Percentiles rank a stretch among this genome's conserved stretches.
Evolutionary conservation across 2,329 filamentous ascomycete species (phyloP).

Genomic region (Xylariaceae sp.): DNA sequence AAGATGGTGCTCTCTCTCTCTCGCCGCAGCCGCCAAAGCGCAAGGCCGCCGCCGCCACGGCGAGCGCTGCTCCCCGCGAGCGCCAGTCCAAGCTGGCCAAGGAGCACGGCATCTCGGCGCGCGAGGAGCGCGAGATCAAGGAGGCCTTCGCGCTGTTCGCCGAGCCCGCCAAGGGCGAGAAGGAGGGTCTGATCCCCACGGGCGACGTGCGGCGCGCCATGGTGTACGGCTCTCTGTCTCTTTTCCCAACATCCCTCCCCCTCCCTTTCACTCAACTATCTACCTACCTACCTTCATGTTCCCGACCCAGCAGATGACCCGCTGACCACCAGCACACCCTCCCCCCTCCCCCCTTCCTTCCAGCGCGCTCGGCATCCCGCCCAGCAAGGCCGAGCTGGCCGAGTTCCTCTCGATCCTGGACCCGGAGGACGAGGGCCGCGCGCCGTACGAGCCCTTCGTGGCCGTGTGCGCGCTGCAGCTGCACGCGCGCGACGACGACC

Average conservation of each 20-base stretch:
- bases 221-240: constrained; percentile 45
- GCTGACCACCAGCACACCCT: constrained; percentile 1
- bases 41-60: constrained; percentile 29
- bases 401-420: constrained; percentile 78
- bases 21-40: constrained; percentile 46
- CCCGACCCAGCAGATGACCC: neutral
- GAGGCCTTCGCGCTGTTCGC: constrained; percentile 84
- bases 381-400: constrained; percentile 57
- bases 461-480: constrained; percentile 84
- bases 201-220: constrained; percentile 64
- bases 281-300: neutral
- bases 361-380: constrained; percentile 76
- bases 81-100: constrained; percentile 85
- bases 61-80: constrained; percentile 28
- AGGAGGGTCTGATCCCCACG: constrained; percentile 61
- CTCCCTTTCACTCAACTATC: neutral
- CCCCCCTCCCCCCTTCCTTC: neutral
- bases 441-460: constrained; percentile 74
- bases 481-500: constrained; percentile 48
- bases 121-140: constrained; percentile 82
- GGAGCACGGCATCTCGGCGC: constrained; percentile 76
- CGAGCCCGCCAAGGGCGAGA: constrained; percentile 62
- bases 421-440: constrained; percentile 69
- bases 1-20: neutral
- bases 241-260: constrained; percentile 1